phyloP scores from a whole-genome alignment of 371 early-diverging fungal genomes.

The Nematocida ausubeli region DNA sequence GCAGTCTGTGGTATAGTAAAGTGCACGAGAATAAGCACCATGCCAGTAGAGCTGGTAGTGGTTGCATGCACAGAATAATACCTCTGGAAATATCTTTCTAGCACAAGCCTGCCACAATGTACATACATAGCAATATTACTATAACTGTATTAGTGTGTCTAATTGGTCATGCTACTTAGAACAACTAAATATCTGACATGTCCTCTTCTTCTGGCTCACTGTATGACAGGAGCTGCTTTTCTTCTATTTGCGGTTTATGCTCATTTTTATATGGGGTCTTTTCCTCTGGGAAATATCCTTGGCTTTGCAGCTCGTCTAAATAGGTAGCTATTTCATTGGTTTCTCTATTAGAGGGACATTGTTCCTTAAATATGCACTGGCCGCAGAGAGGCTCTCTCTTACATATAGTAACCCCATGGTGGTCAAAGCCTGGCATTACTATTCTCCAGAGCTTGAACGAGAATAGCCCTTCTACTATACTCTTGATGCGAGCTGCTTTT shows the following conservation, averaged over 20 bases:
- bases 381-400: slow-evolving; percentile 20
- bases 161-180: not conserved
- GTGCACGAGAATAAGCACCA: too few species aligned
- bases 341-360: slow-evolving; percentile 14
- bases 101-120: too few species aligned
- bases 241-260: not conserved
- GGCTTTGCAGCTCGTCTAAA: not conserved
- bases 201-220: not conserved
- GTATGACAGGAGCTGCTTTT: not conserved
- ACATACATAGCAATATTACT: too few species aligned
- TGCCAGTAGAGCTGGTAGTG: too few species aligned
- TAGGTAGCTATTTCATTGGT: not conserved
- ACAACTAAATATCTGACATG: not conserved
- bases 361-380: slow-evolving; percentile 14
- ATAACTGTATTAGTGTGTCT: too few species aligned
- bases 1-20: too few species aligned
- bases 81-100: too few species aligned
- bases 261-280: slow-evolving; percentile 1
- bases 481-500: not conserved
- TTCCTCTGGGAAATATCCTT: slow-evolving; percentile 27
- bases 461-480: not conserved
- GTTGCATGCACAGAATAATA: too few species aligned
- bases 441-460: slow-evolving; percentile 6
- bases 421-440: not conserved
- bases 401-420: slow-evolving; percentile 20